These are phyloP conservation scores for Blastocystis sp. DNA, from an alignment of 352 stramenopile species.

Conservation along the genomic window DNA sequence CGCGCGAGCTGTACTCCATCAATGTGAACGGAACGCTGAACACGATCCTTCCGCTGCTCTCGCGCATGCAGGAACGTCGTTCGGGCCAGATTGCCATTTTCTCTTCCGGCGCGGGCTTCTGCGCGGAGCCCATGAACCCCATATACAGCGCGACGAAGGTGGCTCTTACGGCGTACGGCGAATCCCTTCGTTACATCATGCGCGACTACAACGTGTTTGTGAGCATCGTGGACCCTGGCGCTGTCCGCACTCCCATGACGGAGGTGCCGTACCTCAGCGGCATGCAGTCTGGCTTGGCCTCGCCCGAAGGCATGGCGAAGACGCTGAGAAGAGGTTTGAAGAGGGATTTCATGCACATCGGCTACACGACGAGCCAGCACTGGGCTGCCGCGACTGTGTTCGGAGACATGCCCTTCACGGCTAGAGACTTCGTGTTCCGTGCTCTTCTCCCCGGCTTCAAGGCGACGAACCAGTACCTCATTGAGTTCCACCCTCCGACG, in stretches of 20 bases:
- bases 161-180: conserved; percentile 40
- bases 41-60: conserved; percentile 66
- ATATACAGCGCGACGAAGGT: conserved; percentile 61
- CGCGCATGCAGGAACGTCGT: conserved; percentile 52
- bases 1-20: conserved; percentile 51
- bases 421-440: conserved; percentile 29
- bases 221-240: conserved; percentile 58
- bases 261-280: conserved; percentile 6
- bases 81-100: conserved; percentile 64
- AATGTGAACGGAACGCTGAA: conserved; percentile 71
- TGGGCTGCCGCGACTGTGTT: neutral
- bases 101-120: conserved; percentile 23
- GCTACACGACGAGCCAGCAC: conserved; percentile 24
- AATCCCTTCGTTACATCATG: conserved; percentile 52
- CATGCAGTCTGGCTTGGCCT: neutral
- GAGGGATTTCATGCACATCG: conserved; percentile 52
- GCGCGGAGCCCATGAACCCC: conserved; percentile 42
- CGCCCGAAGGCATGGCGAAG: conserved; percentile 37
- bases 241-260: conserved; percentile 70
- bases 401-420: conserved; percentile 20
- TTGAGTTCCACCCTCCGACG: conserved; percentile 42
- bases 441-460: neutral
- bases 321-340: neutral
- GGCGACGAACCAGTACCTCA: conserved; percentile 30
- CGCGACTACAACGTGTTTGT: conserved; percentile 62